Evolutionary conservation across 805 yeast genomes (phyloP).

Genomic region (Yamadazyma insecticola): DNA sequence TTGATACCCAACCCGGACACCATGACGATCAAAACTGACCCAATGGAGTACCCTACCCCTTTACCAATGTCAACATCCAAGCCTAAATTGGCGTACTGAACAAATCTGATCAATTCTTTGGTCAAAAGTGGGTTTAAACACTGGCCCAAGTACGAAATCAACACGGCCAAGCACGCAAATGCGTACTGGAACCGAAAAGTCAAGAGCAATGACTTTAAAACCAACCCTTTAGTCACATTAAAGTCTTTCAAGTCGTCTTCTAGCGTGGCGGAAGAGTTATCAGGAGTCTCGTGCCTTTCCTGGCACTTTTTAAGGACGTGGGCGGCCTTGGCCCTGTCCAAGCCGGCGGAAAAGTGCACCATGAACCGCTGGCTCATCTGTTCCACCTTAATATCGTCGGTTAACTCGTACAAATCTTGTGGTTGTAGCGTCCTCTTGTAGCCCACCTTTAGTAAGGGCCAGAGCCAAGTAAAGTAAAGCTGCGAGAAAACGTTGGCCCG

Average conservation of each 20-base stretch:
- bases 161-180: constrained; percentile 23
- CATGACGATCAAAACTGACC: constrained; percentile 27
- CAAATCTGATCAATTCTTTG: constrained; percentile 33
- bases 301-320: constrained; percentile 1
- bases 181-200: constrained; percentile 8
- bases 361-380: no score
- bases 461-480: constrained; percentile 63
- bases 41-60: constrained; percentile 40
- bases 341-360: constrained; percentile 1
- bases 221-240: constrained; percentile 17
- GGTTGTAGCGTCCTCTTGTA: constrained; percentile 68
- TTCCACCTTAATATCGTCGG: constrained; percentile 33
- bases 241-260: constrained; percentile 29
- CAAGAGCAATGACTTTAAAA: constrained; percentile 5
- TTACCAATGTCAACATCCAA: constrained; percentile 20
- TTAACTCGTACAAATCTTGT: constrained; percentile 48
- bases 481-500: constrained; percentile 35
- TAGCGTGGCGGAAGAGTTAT: constrained; percentile 12
- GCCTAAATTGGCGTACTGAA: constrained; percentile 23
- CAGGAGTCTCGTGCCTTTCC: constrained; percentile 13
- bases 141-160: constrained; percentile 22
- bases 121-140: constrained; percentile 33
- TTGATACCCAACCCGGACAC: constrained; percentile 40
- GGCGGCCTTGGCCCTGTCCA: constrained; percentile 17
- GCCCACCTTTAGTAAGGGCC: constrained; percentile 60